Evolutionary conservation across 139 green algal genomes (phyloP).

Genomic region (Desmodesmus armatus): DNA sequence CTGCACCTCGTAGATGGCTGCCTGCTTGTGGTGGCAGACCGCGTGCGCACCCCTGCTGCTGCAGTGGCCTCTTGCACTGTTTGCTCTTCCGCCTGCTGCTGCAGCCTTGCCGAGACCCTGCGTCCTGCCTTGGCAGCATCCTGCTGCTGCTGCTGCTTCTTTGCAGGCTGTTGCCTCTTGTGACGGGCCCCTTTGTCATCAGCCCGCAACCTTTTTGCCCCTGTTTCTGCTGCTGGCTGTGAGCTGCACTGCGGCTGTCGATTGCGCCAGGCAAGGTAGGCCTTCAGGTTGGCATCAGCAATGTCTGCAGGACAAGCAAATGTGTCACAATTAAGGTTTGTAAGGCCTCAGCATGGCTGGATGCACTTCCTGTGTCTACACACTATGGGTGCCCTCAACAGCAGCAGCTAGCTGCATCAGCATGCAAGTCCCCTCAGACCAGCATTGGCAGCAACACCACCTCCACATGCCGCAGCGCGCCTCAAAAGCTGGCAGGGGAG

Average conservation of each 20-base stretch:
- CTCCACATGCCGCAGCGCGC: not conserved
- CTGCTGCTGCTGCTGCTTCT: too few species aligned
- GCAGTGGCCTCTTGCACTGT: too few species aligned
- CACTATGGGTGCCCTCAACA: not conserved
- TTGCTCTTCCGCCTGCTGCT: too few species aligned
- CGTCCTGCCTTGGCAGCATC: too few species aligned
- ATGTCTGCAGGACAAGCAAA: conserved; percentile 15
- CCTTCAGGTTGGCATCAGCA: conserved; percentile 21
- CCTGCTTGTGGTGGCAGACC: too few species aligned
- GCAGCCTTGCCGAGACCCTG: too few species aligned
- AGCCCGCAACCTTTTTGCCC: too few species aligned
- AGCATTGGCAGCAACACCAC: not conserved
- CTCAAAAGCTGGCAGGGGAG: not conserved
- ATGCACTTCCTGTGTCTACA: too few species aligned
- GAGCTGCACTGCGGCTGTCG: not conserved
- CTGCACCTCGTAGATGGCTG: too few species aligned
- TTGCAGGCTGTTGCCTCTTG: too few species aligned
- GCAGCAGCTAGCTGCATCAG: not conserved
- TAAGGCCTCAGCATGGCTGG: not conserved
- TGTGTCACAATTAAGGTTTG: not conserved
- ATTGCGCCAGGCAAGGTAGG: conserved; percentile 26
- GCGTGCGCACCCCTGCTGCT: too few species aligned
- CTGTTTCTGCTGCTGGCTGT: not conserved
- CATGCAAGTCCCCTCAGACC: not conserved
- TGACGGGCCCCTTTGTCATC: too few species aligned